Evolutionary conservation across 495 filamentous ascomycete genomes (phyloP), one percentile per base, ranked within the genome.

Genomic region (Aspergillus bridgeri): DNA sequence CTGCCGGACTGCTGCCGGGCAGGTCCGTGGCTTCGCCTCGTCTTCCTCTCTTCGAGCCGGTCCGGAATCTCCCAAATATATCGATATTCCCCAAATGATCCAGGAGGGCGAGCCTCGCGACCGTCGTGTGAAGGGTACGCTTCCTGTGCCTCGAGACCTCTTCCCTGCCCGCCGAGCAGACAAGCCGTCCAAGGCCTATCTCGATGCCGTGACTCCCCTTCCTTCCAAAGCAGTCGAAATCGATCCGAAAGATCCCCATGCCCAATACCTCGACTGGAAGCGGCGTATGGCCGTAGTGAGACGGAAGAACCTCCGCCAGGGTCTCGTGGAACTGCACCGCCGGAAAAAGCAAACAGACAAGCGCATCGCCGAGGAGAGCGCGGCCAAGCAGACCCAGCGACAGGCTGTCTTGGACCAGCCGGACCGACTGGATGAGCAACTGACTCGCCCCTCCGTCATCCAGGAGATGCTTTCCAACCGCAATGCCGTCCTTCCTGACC

Each of bases 41-140:
- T 70, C 74, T 11, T 56, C 75, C 51, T 65, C 50, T 46, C 71
- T 69, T 60, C 71, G 75, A 62, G 69, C 75, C 48, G 76, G 73
- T 9, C 89, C 89, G 17, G 87, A 90, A 65, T 89, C 84, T 45
- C 89, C 89, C 58, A 79, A 81, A 56, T 92, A 85, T 75, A 84
- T 92, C 67, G 81, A 89, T 58, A 72, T 91, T 44, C 89, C 89
- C 29, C 70, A 64, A 45, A 62, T 69, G 18, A 54, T 80, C 6
- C 79, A 83, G 64, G 78, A 85, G 3, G 56, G 68, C 64, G 70
- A 73, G 15, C 67, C 70, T 8, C 60, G 65, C 8, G 79, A 78
- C 44, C 75, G 66, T 19, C 73, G 65, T 55, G 76, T 89, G 57
- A 90, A 90, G 74, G 89, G 89, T 67, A 80, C 81, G 21, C 83